Conservation (phyloP, 169 alveolate genomes). For the Plasmodium cynomolgi region DNA sequence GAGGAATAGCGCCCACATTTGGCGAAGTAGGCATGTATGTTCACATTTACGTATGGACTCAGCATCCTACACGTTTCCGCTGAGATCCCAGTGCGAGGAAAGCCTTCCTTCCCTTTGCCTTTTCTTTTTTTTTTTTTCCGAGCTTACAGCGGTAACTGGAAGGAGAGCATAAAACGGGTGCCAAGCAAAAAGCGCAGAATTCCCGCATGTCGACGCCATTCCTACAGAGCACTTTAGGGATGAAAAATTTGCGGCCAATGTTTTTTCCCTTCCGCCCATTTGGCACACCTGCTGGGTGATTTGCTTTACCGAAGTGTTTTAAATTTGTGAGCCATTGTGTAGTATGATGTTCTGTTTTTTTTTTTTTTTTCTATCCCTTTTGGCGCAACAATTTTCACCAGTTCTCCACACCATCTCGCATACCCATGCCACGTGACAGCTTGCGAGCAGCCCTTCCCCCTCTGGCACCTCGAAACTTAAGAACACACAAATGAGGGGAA, state of each 20-base stretch:
- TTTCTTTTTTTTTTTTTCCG: background rate
- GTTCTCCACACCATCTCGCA: background rate
- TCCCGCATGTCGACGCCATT: background rate
- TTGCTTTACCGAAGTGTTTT: background rate
- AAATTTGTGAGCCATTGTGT: background rate
- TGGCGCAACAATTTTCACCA: background rate
- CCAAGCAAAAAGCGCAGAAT: background rate
- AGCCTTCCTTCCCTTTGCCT: background rate
- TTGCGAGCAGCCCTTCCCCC: background rate
- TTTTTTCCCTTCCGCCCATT: background rate
- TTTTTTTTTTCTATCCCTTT: background rate
- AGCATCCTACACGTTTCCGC: background rate
- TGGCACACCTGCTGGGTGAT: background rate
- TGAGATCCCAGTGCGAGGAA: background rate
- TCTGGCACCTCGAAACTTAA: background rate
- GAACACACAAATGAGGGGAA: conserved; percentile 31
- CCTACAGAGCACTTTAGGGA: background rate
- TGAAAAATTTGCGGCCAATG: background rate
- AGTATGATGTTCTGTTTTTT: background rate
- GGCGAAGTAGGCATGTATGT: background rate
- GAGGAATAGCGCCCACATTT: background rate
- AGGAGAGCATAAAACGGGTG: background rate
- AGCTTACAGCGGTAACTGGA: background rate
- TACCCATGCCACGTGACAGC: background rate
- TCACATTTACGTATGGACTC: background rate